Base-by-base conservation (phyloP, 1,139 yeast genomes). In the Wickerhamomyces sp. region DNA sequence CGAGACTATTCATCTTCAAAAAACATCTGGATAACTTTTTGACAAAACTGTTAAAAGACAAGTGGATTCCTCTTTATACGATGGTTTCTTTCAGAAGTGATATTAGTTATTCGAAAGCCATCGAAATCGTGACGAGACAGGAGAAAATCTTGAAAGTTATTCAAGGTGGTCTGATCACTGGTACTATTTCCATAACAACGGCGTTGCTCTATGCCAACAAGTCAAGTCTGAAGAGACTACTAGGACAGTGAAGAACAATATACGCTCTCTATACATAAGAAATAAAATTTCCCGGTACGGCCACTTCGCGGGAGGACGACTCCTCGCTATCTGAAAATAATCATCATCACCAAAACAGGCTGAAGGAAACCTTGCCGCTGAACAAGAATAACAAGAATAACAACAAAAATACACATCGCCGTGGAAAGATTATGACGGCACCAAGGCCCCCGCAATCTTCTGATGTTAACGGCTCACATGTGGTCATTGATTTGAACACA, bases 21-120 rank as follows among this genome's bases (percentile, higher is more conserved):
- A 87, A 87, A 55, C 65, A 68, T 34, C 58, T 87, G 6, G 96
- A 89, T 54, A 73, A 73, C 36, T 45, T 74, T 5, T 62, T 89
- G 33, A 83, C 88, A 5, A 70, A 67, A 35, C 47, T 67, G 13
- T 55, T 77, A 14, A 72, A 72, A 26, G 76, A 78, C 41, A 61
- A 58, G 28, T 87, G 96, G 96, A 63, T 86, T 26, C 96, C 96
- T 1, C 62, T 89, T 52, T 89, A 89, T 58, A 79, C 95, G 9
- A 88, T 89, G 96, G 84, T 89, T 3, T 82, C 95, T 1, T 89
- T 89, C 61, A 67, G 96, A 44, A 78, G 82, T 11, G 95, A 88
- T 51, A 82, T 88, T 24, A 65, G 82, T 4, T 89, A 89, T 54
- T 72, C 88, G 2, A 66, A 68, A 36, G 95, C 95, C 0, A 68